Conservation (phyloP, 108 stramenopile species). For the Bacterosira constricta region DNA sequence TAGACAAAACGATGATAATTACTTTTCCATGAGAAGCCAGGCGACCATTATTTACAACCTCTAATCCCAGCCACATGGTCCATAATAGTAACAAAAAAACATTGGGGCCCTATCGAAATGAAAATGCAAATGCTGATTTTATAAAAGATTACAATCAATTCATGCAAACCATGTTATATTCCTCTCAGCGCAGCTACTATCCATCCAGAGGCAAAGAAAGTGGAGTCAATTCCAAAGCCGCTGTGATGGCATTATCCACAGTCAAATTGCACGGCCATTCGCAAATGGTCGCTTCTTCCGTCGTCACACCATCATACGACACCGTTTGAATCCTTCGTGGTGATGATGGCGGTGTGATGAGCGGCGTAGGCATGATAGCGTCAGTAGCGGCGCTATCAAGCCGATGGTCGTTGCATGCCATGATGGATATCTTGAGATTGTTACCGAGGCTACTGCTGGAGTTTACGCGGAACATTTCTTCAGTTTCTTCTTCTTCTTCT, state of each 20-base stretch:
- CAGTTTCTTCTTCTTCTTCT: not conserved
- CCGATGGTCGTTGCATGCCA: not conserved
- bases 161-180: too few relatives aligned
- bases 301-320: slow-evolving; percentile 6
- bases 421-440: slow-evolving; percentile 29
- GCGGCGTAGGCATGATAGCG: slow-evolving; percentile 5
- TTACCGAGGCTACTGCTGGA: slow-evolving; percentile 2
- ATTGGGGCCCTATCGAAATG: too few relatives aligned
- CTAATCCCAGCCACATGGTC: too few relatives aligned
- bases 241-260: slow-evolving; percentile 70
- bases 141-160: too few relatives aligned
- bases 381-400: not conserved
- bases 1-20: too few relatives aligned
- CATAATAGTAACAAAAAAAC: too few relatives aligned
- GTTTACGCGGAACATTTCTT: not conserved
- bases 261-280: slow-evolving; percentile 80
- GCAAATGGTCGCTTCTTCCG: slow-evolving; percentile 37
- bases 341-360: slow-evolving; percentile 41
- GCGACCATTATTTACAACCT: too few relatives aligned
- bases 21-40: too few relatives aligned
- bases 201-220: too few relatives aligned
- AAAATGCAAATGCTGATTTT: too few relatives aligned
- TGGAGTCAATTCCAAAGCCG: slow-evolving; percentile 26
- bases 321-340: slow-evolving; percentile 19
- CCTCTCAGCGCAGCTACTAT: too few relatives aligned